Evolutionary conservation across 768 basidiomycete species (phyloP).

Genomic region (Mycena filopes): DNA sequence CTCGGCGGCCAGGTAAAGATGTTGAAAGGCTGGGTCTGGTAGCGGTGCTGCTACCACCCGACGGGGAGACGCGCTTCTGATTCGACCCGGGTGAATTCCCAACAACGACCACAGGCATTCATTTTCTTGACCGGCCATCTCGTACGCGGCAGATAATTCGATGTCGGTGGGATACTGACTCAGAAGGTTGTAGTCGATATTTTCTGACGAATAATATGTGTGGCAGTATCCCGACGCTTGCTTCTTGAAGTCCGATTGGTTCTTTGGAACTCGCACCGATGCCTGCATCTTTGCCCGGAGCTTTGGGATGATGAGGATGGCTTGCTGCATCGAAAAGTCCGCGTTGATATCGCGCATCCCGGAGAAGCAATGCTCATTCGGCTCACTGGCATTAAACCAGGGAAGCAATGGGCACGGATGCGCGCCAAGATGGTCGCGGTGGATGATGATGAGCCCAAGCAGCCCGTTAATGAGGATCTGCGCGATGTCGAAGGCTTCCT

Average conservation of each 20-base stretch:
- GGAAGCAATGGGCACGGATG: constrained; percentile 3
- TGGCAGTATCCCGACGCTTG: constrained; percentile 20
- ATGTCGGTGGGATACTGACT: constrained; percentile 8
- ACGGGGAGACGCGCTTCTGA: neutral
- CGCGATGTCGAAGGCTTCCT: constrained; percentile 37
- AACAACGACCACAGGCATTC: constrained; percentile 9
- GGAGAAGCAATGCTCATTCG: constrained; percentile 17
- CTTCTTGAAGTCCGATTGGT: constrained; percentile 4
- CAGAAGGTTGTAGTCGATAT: constrained; percentile 10
- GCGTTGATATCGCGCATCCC: neutral
- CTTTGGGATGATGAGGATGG: constrained; percentile 2
- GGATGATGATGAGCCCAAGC: constrained; percentile 36
- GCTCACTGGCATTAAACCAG: constrained; percentile 14
- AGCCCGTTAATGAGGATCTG: constrained; percentile 37
- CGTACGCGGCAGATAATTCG: constrained; percentile 5
- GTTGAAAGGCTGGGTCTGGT: neutral
- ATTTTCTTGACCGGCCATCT: constrained; percentile 8
- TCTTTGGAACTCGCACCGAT: neutral
- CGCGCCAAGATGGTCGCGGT: constrained; percentile 33
- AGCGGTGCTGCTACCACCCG: neutral
- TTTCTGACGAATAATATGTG: constrained; percentile 6
- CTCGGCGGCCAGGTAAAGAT: neutral
- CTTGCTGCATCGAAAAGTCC: constrained; percentile 8
- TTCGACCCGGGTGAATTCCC: constrained; percentile 7
- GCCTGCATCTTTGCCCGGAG: constrained; percentile 5